A percentile compares a stretch with the other conserved stretches of the same genome.
These are phyloP conservation scores for Kodamaea sp. DNA, from an alignment of 1,139 yeast species.

Conservation along the genomic window DNA sequence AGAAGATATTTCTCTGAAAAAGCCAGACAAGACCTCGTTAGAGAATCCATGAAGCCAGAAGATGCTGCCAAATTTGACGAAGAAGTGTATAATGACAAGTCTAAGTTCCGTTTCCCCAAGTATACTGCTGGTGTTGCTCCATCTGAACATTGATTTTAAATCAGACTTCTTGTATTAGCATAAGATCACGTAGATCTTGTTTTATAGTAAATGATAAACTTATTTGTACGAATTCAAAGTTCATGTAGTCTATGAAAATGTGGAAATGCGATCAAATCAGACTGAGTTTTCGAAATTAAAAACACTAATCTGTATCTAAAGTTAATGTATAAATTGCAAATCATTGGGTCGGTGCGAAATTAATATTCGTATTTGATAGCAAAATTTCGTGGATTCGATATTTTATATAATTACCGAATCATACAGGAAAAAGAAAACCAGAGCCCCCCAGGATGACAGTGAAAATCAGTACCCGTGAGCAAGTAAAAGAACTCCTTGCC, in stretches of 20 bases:
- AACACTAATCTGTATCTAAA: too few relatives aligned
- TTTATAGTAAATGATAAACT: too few relatives aligned
- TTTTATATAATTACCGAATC: background rate
- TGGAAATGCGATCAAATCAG: too few relatives aligned
- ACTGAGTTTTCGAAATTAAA: too few relatives aligned
- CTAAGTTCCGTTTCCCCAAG: constrained; percentile 45
- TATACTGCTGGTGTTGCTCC: constrained; percentile 43
- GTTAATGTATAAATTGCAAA: too few relatives aligned
- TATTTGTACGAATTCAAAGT: too few relatives aligned
- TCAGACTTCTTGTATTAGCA: too few relatives aligned
- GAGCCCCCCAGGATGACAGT: constrained; percentile 14
- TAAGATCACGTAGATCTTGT: too few relatives aligned
- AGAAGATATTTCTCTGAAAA: constrained; percentile 68
- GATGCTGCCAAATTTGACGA: constrained; percentile 40
- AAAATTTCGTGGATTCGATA: background rate
- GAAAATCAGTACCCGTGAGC: constrained; percentile 21
- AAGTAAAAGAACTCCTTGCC: constrained; percentile 22
- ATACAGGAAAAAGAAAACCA: background rate
- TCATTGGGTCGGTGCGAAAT: background rate
- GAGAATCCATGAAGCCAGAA: constrained; percentile 42
- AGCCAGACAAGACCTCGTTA: constrained; percentile 59
- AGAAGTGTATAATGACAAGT: constrained; percentile 44
- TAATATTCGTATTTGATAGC: background rate
- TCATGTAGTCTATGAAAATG: too few relatives aligned
- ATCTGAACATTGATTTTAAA: constrained; percentile 23